Evolutionary conservation across 2,329 filamentous ascomycete genomes (phyloP).

Genomic region (Arthrobotrys iridis): DNA sequence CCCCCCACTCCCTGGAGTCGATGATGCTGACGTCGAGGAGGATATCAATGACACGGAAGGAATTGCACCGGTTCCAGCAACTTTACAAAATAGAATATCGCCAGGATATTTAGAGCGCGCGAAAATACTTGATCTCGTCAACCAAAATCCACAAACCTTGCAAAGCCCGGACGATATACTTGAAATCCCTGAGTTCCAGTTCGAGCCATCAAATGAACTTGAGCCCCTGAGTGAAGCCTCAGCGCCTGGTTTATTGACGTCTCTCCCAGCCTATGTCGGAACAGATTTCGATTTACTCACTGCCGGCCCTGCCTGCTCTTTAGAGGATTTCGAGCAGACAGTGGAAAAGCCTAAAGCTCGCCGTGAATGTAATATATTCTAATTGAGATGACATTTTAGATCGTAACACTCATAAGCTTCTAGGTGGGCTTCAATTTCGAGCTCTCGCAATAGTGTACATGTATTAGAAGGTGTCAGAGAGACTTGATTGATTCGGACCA

Average conservation of each 20-base stretch:
- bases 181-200: neutral
- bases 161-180: too few relatives aligned
- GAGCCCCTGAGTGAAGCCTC: neutral
- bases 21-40: constrained; percentile 7
- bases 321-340: neutral
- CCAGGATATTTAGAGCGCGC: neutral
- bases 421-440: too few relatives aligned
- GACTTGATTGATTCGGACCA: too few relatives aligned
- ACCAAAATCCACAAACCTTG: too few relatives aligned
- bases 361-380: constrained; percentile 4
- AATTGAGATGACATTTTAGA: neutral
- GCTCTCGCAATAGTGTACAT: too few relatives aligned
- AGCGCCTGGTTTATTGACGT: neutral
- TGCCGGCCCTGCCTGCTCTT: neutral
- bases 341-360: neutral
- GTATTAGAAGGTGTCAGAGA: too few relatives aligned
- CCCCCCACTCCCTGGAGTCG: constrained; percentile 8
- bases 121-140: neutral
- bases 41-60: neutral
- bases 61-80: neutral
- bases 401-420: too few relatives aligned
- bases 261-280: constrained; percentile 4
- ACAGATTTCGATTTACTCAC: constrained; percentile 8
- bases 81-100: neutral
- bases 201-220: neutral